A percentile compares a stretch with the other conserved stretches of the same genome.
Conservation (phyloP, 352 stramenopile species). For the Globisporangium cederbergense region DNA sequence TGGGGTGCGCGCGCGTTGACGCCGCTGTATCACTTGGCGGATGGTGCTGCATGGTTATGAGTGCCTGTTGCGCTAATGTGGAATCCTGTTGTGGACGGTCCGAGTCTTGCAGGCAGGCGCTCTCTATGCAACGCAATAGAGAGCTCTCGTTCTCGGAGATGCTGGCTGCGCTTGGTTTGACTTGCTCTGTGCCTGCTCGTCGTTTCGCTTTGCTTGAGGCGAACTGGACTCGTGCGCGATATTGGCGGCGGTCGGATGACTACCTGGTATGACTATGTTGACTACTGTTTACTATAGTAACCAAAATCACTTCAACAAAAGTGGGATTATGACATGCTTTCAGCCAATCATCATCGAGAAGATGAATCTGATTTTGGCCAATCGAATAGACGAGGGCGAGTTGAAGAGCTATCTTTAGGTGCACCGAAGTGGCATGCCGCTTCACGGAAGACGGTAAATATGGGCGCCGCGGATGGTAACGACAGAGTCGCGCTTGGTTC, state of each 20-base stretch:
- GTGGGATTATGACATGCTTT: not conserved
- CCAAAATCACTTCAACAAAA: conserved; percentile 1
- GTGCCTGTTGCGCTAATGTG: not conserved
- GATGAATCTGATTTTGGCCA: conserved; percentile 1
- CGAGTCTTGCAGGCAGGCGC: not conserved
- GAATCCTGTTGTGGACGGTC: not conserved
- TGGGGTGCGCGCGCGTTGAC: not conserved
- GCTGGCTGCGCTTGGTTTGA: not conserved
- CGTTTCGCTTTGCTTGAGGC: conserved; percentile 1
- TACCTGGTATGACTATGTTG: not conserved
- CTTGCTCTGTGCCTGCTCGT: not conserved
- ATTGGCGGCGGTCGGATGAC: not conserved
- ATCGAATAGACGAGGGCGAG: not conserved
- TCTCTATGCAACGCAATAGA: not conserved
- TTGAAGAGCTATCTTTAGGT: conserved; percentile 1
- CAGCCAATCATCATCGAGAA: not conserved
- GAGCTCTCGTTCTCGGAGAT: not conserved
- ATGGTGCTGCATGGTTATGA: not conserved
- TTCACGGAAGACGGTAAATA: not conserved
- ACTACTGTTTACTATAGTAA: not conserved
- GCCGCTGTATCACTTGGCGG: not conserved
- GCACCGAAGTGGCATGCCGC: not conserved
- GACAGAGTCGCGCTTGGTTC: not conserved
- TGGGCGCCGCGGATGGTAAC: not conserved
- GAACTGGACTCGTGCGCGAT: not conserved